Evolutionary conservation across 2,329 filamentous ascomycete genomes (phyloP).

Genomic region (Ophiosphaerella herpotricha): DNA sequence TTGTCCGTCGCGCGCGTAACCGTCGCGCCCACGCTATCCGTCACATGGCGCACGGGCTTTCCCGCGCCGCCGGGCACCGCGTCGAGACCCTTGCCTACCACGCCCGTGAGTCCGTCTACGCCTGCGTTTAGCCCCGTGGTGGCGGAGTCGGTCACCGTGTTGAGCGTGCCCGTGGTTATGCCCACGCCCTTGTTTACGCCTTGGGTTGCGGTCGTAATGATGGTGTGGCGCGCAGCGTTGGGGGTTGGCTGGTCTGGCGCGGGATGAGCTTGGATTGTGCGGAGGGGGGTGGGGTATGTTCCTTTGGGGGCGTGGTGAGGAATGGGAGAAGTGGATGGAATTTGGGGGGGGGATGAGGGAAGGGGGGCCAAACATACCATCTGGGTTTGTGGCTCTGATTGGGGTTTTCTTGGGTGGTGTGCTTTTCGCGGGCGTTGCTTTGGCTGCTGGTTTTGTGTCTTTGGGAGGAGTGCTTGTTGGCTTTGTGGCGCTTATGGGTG

Average conservation of each 20-base stretch:
- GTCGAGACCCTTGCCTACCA: conserved; percentile 45
- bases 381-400: conserved; percentile 23
- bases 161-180: conserved; percentile 40
- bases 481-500: conserved; percentile 24
- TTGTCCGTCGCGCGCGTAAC: conserved; percentile 47
- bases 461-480: conserved; percentile 8
- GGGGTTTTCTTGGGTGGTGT: conserved; percentile 32
- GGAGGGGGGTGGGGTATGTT: conserved; percentile 33
- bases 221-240: conserved; percentile 40
- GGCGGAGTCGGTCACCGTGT: conserved; percentile 44
- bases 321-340: conserved; percentile 7
- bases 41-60: conserved; percentile 48
- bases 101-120: conserved; percentile 44
- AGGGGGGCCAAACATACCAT: conserved; percentile 17
- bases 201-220: conserved; percentile 38
- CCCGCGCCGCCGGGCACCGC: conserved; percentile 41
- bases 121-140: conserved; percentile 43
- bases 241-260: conserved; percentile 35
- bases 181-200: conserved; percentile 44
- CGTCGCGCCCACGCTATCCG: conserved; percentile 49
- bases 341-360: conserved; percentile 12
- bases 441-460: conserved; percentile 14
- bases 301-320: conserved; percentile 5
- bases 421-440: conserved; percentile 15
- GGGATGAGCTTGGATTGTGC: conserved; percentile 31